Base-by-base conservation (phyloP, 768 basidiomycete genomes). In the Leccinum boreale region DNA sequence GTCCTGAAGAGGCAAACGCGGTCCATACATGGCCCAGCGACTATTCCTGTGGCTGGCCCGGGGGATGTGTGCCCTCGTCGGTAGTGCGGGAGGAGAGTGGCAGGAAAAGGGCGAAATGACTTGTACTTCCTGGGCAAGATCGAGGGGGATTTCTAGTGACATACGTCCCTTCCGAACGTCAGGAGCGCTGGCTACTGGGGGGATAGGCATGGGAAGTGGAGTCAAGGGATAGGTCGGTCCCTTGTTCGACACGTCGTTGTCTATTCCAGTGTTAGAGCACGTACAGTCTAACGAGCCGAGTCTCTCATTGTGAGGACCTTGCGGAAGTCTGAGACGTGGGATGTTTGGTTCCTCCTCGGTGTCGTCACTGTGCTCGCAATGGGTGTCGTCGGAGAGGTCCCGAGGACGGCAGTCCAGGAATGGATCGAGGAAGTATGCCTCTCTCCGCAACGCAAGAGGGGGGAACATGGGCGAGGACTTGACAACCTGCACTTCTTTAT, bases 211-310 rank as follows among this genome's bases (percentile, higher is more conserved):
- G 9, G 26, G 9, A 10, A 58, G 58, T 11, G 57, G 60, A 2
- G 52, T 65, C 19, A 23, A 36, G 9, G 65, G 61, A 44, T 19
- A 59, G 42, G 48, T 59, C 33, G 33, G 3, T 24, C 46, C 57
- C 46, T 53, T 49, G 8, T 52, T 53, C 9, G 58, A 62, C 19
- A 10, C 14, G 19, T 60, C 57, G 21, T 33, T 19, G 17, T 33
- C n/a, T 31, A 53, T 26, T 14, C 28, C 28, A 10, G 14, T 33
- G 21, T n/a, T 5, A 2, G 42, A 65, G 12, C 11, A 28, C 8
- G 17, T 31, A n/a, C 28, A 58, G 5, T 58, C 58, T 10, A 49
- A 8, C n/a, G 49, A 57, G 24, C 36, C 31, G 35, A 12, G 58
- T 17, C 55, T 53, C 28, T 5, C 5, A 5, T 21, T 9, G 24